Percentiles rank a stretch among this genome's conserved stretches.
Evolutionary conservation across 441 rosid species (phyloP).

Genomic region (Gossypium davidsonii): DNA sequence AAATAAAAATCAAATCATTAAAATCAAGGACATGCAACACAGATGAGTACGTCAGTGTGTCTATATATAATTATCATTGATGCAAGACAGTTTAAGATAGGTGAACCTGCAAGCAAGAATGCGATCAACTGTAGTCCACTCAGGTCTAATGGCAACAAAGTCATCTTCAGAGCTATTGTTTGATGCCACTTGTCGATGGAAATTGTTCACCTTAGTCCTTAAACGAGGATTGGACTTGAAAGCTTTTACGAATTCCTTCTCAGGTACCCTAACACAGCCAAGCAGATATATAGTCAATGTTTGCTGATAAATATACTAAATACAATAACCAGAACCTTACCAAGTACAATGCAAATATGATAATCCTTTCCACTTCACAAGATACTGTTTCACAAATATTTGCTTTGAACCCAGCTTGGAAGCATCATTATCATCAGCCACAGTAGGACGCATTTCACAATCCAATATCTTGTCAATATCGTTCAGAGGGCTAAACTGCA

Average conservation of each 20-base stretch:
- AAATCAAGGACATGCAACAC: background rate
- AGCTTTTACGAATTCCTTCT: conserved; percentile 86
- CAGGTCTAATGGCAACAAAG: conserved; percentile 83
- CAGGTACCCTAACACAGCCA: conserved; percentile 68
- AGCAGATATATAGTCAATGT: conserved; percentile 8
- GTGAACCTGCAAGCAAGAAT: conserved; percentile 83
- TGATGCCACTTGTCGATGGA: conserved; percentile 69
- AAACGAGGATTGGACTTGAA: conserved; percentile 88
- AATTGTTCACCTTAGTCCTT: conserved; percentile 86
- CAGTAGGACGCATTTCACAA: conserved; percentile 92
- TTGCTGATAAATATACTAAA: background rate
- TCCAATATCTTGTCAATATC: conserved; percentile 96
- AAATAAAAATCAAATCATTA: background rate
- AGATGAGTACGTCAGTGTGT: background rate
- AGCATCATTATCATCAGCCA: conserved; percentile 59
- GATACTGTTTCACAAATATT: conserved; percentile 88
- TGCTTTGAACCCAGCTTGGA: conserved; percentile 66
- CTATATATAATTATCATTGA: background rate
- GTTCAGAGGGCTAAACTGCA: conserved; percentile 90
- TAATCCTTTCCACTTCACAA: conserved; percentile 96
- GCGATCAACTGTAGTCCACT: conserved; percentile 99
- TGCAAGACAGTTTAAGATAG: conserved; percentile 16
- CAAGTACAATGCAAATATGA: conserved; percentile 97
- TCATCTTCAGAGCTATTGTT: conserved; percentile 73
- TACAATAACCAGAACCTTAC: conserved; percentile 33